phyloP scores from a whole-genome alignment of 2,329 filamentous ascomycete genomes.

The Penicillium frequentans region DNA sequence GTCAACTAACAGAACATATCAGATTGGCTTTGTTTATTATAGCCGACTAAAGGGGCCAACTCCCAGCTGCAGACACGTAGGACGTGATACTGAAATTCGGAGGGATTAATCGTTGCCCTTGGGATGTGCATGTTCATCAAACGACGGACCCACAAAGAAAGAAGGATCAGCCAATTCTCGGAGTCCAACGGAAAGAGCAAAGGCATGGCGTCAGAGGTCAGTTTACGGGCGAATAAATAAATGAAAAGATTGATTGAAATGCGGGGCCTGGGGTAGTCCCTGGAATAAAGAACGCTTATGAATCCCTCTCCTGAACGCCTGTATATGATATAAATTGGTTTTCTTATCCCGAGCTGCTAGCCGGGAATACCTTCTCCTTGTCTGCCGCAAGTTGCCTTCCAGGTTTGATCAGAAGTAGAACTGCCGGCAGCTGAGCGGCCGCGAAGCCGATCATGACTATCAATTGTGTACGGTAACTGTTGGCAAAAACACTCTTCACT shows the following conservation, averaged over 20 bases:
- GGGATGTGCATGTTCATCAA: not conserved
- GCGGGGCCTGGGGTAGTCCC: not conserved
- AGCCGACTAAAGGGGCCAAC: not conserved
- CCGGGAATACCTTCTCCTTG: not conserved
- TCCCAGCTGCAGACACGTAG: not conserved
- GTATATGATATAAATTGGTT: not conserved
- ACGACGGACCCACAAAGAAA: not conserved
- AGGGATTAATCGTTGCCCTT: not conserved
- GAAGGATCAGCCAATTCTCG: not conserved
- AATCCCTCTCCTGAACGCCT: not conserved
- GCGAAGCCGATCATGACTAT: conserved; percentile 27
- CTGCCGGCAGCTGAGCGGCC: conserved; percentile 21
- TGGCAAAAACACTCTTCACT: conserved; percentile 19
- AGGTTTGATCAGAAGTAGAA: conserved; percentile 18
- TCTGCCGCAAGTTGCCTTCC: conserved; percentile 18
- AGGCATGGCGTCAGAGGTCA: not conserved
- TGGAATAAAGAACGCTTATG: not conserved
- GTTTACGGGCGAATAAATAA: not conserved
- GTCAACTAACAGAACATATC: not conserved
- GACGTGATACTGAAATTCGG: not conserved
- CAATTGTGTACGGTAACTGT: conserved; percentile 23
- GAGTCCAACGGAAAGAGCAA: not conserved
- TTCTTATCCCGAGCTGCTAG: not conserved
- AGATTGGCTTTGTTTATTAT: not conserved
- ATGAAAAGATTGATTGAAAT: not conserved